Conservation (phyloP, 805 yeast genomes). For the Lipomyces lipofer region DNA sequence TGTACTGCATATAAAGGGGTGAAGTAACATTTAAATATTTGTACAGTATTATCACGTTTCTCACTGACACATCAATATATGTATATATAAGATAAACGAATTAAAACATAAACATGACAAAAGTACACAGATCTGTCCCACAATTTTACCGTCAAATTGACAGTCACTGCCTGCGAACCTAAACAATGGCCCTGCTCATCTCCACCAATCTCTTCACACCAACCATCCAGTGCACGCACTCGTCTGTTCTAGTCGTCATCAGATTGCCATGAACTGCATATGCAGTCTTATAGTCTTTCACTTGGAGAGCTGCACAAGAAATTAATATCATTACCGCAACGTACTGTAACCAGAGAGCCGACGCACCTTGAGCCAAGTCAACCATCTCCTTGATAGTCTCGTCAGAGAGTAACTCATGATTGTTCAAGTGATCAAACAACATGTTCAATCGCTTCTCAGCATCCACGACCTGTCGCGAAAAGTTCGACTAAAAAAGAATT, state of each 20-base stretch:
- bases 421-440: constrained; percentile 75
- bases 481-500: constrained; percentile 49
- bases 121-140: background rate
- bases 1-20: no score
- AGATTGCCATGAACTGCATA: constrained; percentile 51
- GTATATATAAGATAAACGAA: background rate
- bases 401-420: constrained; percentile 61
- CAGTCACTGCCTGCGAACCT: no score
- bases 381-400: constrained; percentile 57
- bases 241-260: constrained; percentile 63
- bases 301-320: constrained; percentile 45
- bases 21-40: no score
- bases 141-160: no score
- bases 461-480: constrained; percentile 70
- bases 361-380: constrained; percentile 44
- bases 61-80: background rate
- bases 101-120: background rate
- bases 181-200: no score
- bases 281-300: constrained; percentile 62
- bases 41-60: no score
- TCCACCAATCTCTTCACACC: constrained; percentile 87
- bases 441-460: constrained; percentile 78
- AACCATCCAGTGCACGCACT: constrained; percentile 87
- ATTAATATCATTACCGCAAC: no score
- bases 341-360: no score